Evolutionary conservation across 805 yeast species (phyloP), one percentile per base, ranked within the genome.

Genomic region (Candida broadrunensis): DNA sequence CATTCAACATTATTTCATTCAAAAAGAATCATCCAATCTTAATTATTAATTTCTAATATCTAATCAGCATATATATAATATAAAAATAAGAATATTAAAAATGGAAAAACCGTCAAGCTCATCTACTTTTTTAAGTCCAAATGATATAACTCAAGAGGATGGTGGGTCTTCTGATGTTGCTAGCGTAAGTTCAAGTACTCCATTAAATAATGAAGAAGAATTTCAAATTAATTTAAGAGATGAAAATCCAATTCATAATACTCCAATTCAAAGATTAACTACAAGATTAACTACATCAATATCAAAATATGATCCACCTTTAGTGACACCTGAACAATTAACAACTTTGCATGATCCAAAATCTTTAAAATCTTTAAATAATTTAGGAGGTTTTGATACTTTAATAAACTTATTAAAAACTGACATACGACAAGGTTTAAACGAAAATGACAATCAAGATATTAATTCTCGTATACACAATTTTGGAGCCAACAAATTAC

Each of bases 401-500:
- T 70, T 63, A 39, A 59, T 52, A 19, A 38, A 45, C 21, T 53
- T 50, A 24, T 68, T 66, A 38, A 56, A 60, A 47, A 60, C 81
- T 1, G 66, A 73, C 36, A 42, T 55, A 3, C 36, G 48, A 3
- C 48, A 44, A 2, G 88, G 87, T 0, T 55, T 81, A 12, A 49
- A 67, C 18, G 55, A 55, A 3, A 33, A 63, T 2, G 53, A 65
- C 15, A 50, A 58, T 3, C 70, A 44, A 13, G 70, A 64, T 37
- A 29, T 52, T n/a, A 43, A 49, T 4, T 26, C 29, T 15, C 67
- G 96, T 39, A 48, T 48, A 1, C 45, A 52, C n/a, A 63, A 59
- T 5, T 93, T 78, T 59, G 96, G 96, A 18, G 65, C 60, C 14
- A 93, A 93, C 58, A 61, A 55, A 18, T 60, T 93, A 15, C 98